Evolutionary conservation across 441 rosid species (phyloP).

Genomic region (Brassica balearica): DNA sequence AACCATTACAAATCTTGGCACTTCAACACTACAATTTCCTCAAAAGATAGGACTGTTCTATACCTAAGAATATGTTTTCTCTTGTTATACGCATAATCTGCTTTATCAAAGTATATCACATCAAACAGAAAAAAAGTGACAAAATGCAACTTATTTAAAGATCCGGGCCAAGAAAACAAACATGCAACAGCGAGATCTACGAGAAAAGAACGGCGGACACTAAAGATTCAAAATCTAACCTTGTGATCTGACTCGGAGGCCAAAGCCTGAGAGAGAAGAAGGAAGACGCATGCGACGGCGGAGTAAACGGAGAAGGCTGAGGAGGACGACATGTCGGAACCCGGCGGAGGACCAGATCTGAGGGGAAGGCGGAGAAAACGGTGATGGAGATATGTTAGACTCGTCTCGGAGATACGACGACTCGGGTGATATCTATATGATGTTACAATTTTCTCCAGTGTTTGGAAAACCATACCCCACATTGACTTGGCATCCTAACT

Average conservation of each 20-base stretch:
- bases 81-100: neutral
- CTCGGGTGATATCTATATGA: no score
- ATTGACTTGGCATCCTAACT: no score
- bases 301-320: conserved; percentile 30
- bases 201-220: conserved; percentile 16
- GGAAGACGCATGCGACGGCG: conserved; percentile 23
- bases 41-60: neutral
- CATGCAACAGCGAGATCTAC: conserved; percentile 40
- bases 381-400: conserved; percentile 23
- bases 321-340: conserved; percentile 39
- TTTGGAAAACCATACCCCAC: no score
- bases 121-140: conserved; percentile 7
- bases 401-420: conserved; percentile 29
- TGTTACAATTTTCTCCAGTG: no score
- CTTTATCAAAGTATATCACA: neutral
- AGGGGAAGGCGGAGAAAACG: conserved; percentile 18
- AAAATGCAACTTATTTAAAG: conserved; percentile 5
- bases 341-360: conserved; percentile 39
- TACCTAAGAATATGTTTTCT: neutral
- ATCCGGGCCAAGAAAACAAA: conserved; percentile 12
- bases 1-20: neutral
- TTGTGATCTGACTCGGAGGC: conserved; percentile 46
- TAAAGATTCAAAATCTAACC: conserved; percentile 35
- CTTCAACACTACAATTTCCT: neutral
- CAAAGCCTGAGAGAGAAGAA: conserved; percentile 35